These are phyloP conservation scores for Trichoderma sp. DNA, from an alignment of 2,329 filamentous ascomycete genomes.

Conservation along the genomic window DNA sequence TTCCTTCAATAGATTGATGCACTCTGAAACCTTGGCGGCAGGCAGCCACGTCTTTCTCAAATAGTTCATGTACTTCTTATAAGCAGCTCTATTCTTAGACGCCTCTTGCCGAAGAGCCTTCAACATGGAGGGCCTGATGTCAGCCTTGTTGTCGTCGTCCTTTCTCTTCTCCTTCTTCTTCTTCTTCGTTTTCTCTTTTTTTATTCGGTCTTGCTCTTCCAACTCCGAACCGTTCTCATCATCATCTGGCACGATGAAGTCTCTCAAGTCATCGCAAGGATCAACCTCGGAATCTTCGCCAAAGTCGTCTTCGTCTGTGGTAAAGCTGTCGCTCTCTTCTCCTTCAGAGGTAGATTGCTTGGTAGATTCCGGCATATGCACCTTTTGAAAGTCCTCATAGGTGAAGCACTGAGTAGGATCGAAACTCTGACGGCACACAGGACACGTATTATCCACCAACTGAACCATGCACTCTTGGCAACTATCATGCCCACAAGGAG, in stretches of 20 bases:
- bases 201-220: slow-evolving; percentile 25
- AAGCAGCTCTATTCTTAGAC: slow-evolving; percentile 59
- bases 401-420: slow-evolving; percentile 70
- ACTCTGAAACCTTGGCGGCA: slow-evolving; percentile 78
- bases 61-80: slow-evolving; percentile 65
- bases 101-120: slow-evolving; percentile 64
- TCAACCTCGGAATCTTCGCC: slow-evolving; percentile 37
- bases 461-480: slow-evolving; percentile 74
- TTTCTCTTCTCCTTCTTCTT: slow-evolving; percentile 32
- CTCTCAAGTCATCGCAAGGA: slow-evolving; percentile 43
- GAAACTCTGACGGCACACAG: slow-evolving; percentile 67
- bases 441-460: slow-evolving; percentile 68
- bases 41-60: slow-evolving; percentile 67
- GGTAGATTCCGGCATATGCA: slow-evolving; percentile 59
- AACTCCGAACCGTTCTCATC: slow-evolving; percentile 32
- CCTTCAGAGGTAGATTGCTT: slow-evolving; percentile 29
- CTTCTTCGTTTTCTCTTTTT: slow-evolving; percentile 33
- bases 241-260: slow-evolving; percentile 51
- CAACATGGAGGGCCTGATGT: slow-evolving; percentile 54
- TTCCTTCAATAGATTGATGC: slow-evolving; percentile 69
- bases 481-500: slow-evolving; percentile 78
- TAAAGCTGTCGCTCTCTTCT: slow-evolving; percentile 37
- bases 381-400: slow-evolving; percentile 68
- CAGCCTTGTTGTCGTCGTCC: slow-evolving; percentile 41
- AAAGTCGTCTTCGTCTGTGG: slow-evolving; percentile 17